Conservation (phyloP, 1,284 basidiomycete species). For the Fomitiporia mediterranea region DNA sequence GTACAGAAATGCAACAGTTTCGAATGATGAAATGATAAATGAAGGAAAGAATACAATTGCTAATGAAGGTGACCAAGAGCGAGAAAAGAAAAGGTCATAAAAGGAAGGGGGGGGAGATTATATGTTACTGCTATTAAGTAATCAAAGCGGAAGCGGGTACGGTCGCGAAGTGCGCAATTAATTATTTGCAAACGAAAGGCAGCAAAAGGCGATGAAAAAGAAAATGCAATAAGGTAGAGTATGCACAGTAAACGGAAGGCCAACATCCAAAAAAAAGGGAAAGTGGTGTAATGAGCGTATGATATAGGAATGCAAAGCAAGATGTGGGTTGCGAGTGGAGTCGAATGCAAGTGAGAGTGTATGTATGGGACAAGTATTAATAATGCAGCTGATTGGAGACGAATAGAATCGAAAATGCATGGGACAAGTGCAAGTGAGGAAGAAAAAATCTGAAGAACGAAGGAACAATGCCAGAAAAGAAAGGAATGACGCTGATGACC, state of each 20-base stretch:
- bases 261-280: slow-evolving; percentile 4
- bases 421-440: not conserved
- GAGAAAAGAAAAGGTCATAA: not conserved
- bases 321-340: not conserved
- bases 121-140: not conserved
- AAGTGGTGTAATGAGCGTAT: not conserved
- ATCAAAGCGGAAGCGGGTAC: not conserved
- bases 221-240: not conserved
- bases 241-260: not conserved
- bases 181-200: not conserved
- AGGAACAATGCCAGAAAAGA: not conserved
- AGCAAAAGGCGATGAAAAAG: not conserved
- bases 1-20: not conserved
- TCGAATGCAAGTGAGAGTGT: not conserved
- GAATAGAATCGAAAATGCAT: not conserved
- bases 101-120: not conserved
- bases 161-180: not conserved
- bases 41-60: not conserved
- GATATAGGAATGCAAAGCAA: not conserved
- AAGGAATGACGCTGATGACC: not conserved
- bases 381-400: not conserved
- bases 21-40: not conserved
- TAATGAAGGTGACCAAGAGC: not conserved
- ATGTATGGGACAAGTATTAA: not conserved
- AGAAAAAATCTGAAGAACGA: not conserved